Percentiles rank a stretch among this genome's conserved stretches.
phyloP scores from a whole-genome alignment of 78 protist genomes.

The slime mould (Dictyostelium discoideum) region DNA sequence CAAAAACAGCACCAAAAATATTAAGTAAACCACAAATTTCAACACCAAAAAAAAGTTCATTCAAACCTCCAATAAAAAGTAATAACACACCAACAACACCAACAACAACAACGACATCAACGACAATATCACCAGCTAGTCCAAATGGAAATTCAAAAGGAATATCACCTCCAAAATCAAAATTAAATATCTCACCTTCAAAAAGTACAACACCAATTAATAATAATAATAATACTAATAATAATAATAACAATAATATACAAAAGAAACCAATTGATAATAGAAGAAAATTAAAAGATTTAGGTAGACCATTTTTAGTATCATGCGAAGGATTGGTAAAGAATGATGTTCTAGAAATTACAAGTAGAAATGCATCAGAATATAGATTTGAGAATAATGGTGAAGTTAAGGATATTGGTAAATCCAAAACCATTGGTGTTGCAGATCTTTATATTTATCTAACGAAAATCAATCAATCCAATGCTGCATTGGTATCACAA shows the following conservation, averaged over 20 bases:
- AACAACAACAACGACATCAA: background rate
- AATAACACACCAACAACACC: background rate
- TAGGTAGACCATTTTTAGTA: slow-evolving; percentile 45
- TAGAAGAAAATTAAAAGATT: slow-evolving; percentile 11
- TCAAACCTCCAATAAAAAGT: background rate
- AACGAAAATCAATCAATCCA: background rate
- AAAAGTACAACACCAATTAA: background rate
- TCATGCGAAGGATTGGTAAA: slow-evolving; percentile 12
- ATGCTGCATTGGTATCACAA: background rate
- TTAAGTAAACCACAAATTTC: slow-evolving; percentile 4
- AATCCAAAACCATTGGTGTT: slow-evolving; percentile 36
- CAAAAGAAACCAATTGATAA: slow-evolving; percentile 6
- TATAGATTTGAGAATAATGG: slow-evolving; percentile 32
- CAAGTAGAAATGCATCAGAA: slow-evolving; percentile 34
- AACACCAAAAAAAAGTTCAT: slow-evolving; percentile 21
- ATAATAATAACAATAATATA: background rate
- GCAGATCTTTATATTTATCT: slow-evolving; percentile 14
- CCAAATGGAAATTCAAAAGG: background rate
- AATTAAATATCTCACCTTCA: background rate
- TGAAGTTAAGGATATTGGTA: slow-evolving; percentile 4
- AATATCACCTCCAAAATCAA: background rate
- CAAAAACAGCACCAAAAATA: background rate
- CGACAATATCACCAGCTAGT: background rate
- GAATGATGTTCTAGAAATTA: slow-evolving; percentile 11
- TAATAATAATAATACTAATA: background rate